Evolutionary conservation across 495 filamentous ascomycete genomes (phyloP), one percentile per base, ranked within the genome.

Genomic region (Xylaria palmicola): DNA sequence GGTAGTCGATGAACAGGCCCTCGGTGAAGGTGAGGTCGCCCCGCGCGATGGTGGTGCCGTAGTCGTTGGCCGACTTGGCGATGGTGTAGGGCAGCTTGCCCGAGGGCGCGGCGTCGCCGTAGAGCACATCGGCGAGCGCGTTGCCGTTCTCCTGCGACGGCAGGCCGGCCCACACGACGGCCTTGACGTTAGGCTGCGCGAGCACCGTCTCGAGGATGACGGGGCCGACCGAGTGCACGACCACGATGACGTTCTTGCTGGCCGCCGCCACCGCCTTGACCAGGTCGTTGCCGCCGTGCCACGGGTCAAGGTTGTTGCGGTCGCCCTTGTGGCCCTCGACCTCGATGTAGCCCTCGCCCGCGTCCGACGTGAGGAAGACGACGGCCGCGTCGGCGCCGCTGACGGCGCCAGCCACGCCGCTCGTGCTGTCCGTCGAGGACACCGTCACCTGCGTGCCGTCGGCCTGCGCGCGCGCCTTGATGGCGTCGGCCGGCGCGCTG

Each of bases 71-170:
- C 2, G 73, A 80, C 74, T 91, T 95, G 40, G 88, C 94, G 53
- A 97, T 88, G 0, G 93, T 98, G 74, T 96, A 98, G 2, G 92
- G 92, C 30, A 97, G 79, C 48, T 89, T 89, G 13, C 94, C 94
- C 34, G 87, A 92, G 9, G 92, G 93, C 63, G 89, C 88, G 4
- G 87, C 78, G 6, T 84, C 83, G n/a, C 94, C 94, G 57, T 94
- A 93, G 0, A 98, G 78, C 6, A 98, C 80, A 68, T 97, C 92
- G 0, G 85, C 83, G 9, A 98, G 75, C 2, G 93, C 88, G 60
- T 93, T 91, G 8, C 94, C 94, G 62, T 86, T 92, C 75, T 98
- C 93, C 72, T 97, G 88, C 2, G 93, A 91, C 0, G 94, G 93
- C 3, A 98, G 84, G 62, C 96, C 90, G 4, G 91, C 94, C 75